Conservation (phyloP, 1,284 basidiomycete genomes). For the Taiwanofungus camphoratus region DNA sequence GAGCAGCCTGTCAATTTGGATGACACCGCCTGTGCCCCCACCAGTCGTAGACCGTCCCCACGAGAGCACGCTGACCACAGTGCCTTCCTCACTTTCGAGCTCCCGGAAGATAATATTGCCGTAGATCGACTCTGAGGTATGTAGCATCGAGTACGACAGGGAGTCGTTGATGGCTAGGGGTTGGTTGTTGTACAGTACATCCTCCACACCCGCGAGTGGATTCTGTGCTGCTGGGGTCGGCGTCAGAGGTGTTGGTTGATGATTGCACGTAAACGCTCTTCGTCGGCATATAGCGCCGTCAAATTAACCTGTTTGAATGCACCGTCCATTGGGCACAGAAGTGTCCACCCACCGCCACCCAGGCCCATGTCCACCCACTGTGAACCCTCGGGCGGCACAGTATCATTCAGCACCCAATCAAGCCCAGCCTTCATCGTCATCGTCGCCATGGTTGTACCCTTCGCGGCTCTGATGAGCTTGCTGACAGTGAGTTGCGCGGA, state of each 20-base stretch:
- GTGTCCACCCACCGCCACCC: conserved; percentile 61
- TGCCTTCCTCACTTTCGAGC: conserved; percentile 35
- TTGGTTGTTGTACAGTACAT: conserved; percentile 53
- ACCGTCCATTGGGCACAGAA: conserved; percentile 88
- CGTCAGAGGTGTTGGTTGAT: conserved; percentile 77
- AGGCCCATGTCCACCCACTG: conserved; percentile 49
- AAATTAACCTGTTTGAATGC: conserved; percentile 90
- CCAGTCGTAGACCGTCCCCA: conserved; percentile 81
- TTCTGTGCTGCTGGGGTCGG: conserved; percentile 16
- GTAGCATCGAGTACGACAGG: conserved; percentile 70
- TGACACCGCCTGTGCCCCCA: conserved; percentile 74
- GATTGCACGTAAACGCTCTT: conserved; percentile 56
- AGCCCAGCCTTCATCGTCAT: conserved; percentile 80
- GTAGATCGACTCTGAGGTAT: conserved; percentile 47
- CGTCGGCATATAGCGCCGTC: conserved; percentile 67
- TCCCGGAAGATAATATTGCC: conserved; percentile 79
- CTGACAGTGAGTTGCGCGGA: conserved; percentile 79
- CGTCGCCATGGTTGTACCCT: conserved; percentile 82
- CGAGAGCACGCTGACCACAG: conserved; percentile 59
- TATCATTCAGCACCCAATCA: conserved; percentile 87
- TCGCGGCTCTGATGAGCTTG: conserved; percentile 88
- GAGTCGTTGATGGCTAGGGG: conserved; percentile 71
- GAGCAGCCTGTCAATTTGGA: conserved; percentile 82
- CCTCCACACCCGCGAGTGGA: conserved; percentile 25
- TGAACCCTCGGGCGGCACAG: conserved; percentile 61